Evolutionary conservation across 2,329 filamentous ascomycete genomes (phyloP).

Genomic region (Pyrenophora tritici-repentis): DNA sequence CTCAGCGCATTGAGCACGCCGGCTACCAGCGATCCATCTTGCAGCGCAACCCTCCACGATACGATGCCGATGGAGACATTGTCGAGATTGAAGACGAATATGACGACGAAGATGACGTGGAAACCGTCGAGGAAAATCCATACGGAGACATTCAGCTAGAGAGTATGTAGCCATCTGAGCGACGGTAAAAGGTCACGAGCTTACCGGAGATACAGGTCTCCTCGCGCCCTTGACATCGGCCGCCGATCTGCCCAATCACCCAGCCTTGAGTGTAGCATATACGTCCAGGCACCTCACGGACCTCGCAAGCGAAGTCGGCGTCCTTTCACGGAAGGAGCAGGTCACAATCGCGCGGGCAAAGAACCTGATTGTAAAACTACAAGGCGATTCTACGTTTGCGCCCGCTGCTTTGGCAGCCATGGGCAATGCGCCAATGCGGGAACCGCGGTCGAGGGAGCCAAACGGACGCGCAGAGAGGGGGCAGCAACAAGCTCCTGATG

Average conservation of each 20-base stretch:
- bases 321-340: constrained; percentile 77
- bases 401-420: constrained; percentile 60
- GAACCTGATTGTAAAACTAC: constrained; percentile 71
- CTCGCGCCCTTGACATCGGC: constrained; percentile 76
- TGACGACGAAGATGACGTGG: constrained; percentile 65
- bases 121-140: constrained; percentile 70
- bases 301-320: constrained; percentile 69
- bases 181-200: constrained; percentile 14
- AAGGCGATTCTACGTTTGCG: constrained; percentile 73
- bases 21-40: constrained; percentile 76
- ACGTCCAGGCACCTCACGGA: constrained; percentile 73
- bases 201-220: constrained; percentile 60
- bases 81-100: constrained; percentile 74
- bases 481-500: constrained; percentile 6
- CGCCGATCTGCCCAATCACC: constrained; percentile 74
- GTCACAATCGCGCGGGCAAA: constrained; percentile 74
- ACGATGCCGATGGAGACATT: constrained; percentile 80
- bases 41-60: constrained; percentile 70
- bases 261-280: constrained; percentile 75
- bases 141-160: constrained; percentile 74
- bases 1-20: constrained; percentile 72
- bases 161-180: constrained; percentile 55
- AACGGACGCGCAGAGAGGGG: constrained; percentile 17
- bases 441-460: constrained; percentile 19
- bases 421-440: constrained; percentile 34